A percentile compares a stretch with the other conserved stretches of the same genome.
phyloP scores from a whole-genome alignment of 2,329 filamentous ascomycete species.

The Nemania serpens region DNA sequence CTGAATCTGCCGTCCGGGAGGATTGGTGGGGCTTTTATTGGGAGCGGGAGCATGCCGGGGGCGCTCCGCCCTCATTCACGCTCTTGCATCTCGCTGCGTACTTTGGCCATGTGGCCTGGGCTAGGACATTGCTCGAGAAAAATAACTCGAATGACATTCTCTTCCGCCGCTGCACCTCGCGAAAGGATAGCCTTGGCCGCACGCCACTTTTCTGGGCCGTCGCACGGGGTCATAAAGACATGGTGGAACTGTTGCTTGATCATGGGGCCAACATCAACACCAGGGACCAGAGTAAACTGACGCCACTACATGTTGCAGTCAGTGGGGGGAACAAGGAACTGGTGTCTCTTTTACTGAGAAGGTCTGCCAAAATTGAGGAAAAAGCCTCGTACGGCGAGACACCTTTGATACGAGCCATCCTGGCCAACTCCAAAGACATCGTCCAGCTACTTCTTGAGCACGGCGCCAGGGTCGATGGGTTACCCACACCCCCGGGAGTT shows the following conservation, averaged over 20 bases:
- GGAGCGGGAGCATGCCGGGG: slow-evolving; percentile 4
- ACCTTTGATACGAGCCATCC: slow-evolving; percentile 8
- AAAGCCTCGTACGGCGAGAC: background rate
- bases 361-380: background rate
- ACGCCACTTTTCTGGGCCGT: slow-evolving; percentile 9
- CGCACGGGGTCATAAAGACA: slow-evolving; percentile 1
- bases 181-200: slow-evolving; percentile 7
- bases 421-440: slow-evolving; percentile 3
- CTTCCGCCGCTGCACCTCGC: background rate
- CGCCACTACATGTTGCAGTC: slow-evolving; percentile 9
- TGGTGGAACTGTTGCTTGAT: slow-evolving; percentile 16
- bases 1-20: background rate
- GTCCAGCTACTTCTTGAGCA: slow-evolving; percentile 1
- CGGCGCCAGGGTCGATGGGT: slow-evolving; percentile 6
- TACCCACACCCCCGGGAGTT: slow-evolving; percentile 1
- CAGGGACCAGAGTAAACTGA: slow-evolving; percentile 4
- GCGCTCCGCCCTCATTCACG: background rate
- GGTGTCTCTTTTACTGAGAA: slow-evolving; percentile 1
- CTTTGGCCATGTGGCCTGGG: slow-evolving; percentile 7
- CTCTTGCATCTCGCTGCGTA: slow-evolving; percentile 19
- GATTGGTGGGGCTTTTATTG: slow-evolving; percentile 2
- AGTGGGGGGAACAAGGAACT: slow-evolving; percentile 1
- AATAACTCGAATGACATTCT: too few species aligned
- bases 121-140: slow-evolving; percentile 5
- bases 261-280: slow-evolving; percentile 1